Percentiles rank a stretch among this genome's conserved stretches.
These are phyloP conservation scores for Ogataea trehaloabstinens DNA, from an alignment of 805 yeast species.

Conservation along the genomic window DNA sequence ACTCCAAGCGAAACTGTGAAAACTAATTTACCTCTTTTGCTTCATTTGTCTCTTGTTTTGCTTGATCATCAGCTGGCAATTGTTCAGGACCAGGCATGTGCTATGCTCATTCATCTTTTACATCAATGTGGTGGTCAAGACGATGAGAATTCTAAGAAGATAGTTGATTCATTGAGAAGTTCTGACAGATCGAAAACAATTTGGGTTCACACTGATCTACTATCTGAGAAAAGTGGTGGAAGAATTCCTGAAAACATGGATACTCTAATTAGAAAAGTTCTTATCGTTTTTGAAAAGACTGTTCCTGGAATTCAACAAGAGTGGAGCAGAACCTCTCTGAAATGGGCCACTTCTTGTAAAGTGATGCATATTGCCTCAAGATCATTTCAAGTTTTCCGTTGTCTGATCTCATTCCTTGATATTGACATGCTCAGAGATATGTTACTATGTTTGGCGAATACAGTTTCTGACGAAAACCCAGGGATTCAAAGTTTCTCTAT, in stretches of 20 bases:
- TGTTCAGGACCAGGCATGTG: conserved; percentile 82
- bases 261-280: conserved; percentile 57
- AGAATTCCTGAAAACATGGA: conserved; percentile 88
- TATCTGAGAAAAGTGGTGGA: conserved; percentile 73
- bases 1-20: conserved; percentile 61
- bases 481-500: conserved; percentile 96
- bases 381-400: conserved; percentile 89
- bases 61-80: conserved; percentile 83
- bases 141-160: conserved; percentile 51
- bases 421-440: conserved; percentile 88
- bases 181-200: conserved; percentile 47
- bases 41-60: conserved; percentile 77
- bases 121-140: conserved; percentile 56
- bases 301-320: conserved; percentile 60
- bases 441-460: conserved; percentile 89
- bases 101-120: conserved; percentile 68
- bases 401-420: conserved; percentile 76
- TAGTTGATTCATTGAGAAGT: conserved; percentile 56
- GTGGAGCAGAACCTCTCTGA: conserved; percentile 81
- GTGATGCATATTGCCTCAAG: conserved; percentile 96
- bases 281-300: conserved; percentile 51
- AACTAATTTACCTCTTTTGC: conserved; percentile 62
- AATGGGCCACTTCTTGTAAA: conserved; percentile 97
- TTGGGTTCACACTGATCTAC: conserved; percentile 88
- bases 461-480: conserved; percentile 81